Evolutionary conservation across 2,329 filamentous ascomycete genomes (phyloP).

Genomic region (Cryphonectria radicalis): DNA sequence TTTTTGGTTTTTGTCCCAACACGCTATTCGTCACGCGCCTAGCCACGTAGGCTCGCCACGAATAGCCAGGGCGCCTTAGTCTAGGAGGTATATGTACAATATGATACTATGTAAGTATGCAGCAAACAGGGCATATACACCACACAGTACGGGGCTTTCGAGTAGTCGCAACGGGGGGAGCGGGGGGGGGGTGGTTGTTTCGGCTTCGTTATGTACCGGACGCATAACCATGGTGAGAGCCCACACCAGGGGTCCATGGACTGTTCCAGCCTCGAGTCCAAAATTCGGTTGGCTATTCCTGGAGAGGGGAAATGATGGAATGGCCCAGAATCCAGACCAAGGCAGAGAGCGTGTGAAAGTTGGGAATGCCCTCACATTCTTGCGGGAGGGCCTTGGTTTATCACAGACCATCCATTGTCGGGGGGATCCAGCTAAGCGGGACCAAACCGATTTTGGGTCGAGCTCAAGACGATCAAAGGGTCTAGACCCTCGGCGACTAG

Average conservation of each 20-base stretch:
- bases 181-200: not conserved
- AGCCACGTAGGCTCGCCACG: constrained; percentile 1
- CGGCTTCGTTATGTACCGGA: too few relatives aligned
- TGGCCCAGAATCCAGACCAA: not conserved
- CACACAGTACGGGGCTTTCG: not conserved
- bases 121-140: not conserved
- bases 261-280: not conserved
- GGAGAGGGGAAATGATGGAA: not conserved
- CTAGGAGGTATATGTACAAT: not conserved
- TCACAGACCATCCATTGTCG: not conserved
- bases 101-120: not conserved
- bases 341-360: not conserved
- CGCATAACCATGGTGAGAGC: not conserved
- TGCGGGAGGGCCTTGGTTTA: constrained; percentile 4
- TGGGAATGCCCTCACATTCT: constrained; percentile 19
- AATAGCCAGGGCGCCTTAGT: not conserved
- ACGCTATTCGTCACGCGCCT: not conserved
- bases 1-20: not conserved
- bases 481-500: constrained; percentile 1
- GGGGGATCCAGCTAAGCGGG: not conserved
- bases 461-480: not conserved
- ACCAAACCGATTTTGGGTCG: not conserved
- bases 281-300: not conserved
- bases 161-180: not conserved
- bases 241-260: not conserved